Base-by-base conservation (phyloP, 495 filamentous ascomycete genomes). In the Monascus purpureus region DNA sequence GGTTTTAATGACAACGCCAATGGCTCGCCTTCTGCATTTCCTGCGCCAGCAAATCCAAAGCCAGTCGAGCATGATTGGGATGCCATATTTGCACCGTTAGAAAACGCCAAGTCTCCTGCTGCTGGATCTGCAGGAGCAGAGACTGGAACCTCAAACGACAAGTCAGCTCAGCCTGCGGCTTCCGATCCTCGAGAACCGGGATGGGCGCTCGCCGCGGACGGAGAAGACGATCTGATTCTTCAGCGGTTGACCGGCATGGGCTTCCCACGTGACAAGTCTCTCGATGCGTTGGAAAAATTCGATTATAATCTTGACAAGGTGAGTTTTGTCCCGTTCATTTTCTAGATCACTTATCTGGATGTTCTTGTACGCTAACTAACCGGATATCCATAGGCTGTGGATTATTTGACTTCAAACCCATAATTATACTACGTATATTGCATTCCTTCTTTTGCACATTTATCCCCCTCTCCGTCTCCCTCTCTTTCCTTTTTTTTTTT, bases 271-370 rank as follows among this genome's bases (percentile, higher is more conserved):
- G 68, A 69, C 4, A 76, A 81, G 27, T 80, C 82, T n/a, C 62
- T 96, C 18, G 65, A 61, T 33, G 90, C 90, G 20, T 57, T 97
- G 49, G 90, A 95, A 65, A 87, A 85, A 54, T 90, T 77, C 55
- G 87, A 94, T 49, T 93, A 94, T 55, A 87, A 95, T 57, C 65
- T 94, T 47, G 85, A 93, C 51, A 81, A 84, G 76, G 90, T 94
- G 63, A 63, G 75, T 57, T 48, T 13, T n/a, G n/a, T n/a, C n/a
- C n/a, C 5, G 25, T 20, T n/a, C 23, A 22, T 16, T 38, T 25
- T 30, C 29, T 25, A 23, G 23, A 26, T 28, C 12, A 3, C 17
- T 17, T 1, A 16, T 28, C 22, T 33, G 22, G 17, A 23, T 12
- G 29, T 23, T 28, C 6, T 12, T 8, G 37, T 13, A 8, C 15